phyloP scores from a whole-genome alignment of 768 basidiomycete genomes.

The Lactarius sp. region DNA sequence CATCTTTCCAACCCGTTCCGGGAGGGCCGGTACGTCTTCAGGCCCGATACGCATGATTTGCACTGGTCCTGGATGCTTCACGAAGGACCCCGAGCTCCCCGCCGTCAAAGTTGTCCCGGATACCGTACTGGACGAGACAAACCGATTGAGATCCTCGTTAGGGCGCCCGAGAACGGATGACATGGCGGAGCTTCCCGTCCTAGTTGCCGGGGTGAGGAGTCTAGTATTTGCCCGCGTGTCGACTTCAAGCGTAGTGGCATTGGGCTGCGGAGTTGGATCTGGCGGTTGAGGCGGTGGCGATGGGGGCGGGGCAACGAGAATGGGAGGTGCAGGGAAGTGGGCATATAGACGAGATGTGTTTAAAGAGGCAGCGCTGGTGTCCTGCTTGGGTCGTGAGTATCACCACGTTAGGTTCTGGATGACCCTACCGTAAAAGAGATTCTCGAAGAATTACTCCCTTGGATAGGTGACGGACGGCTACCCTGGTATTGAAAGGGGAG shows the following conservation, averaged over 20 bases:
- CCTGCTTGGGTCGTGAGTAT: conserved; percentile 44
- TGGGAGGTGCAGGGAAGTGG: conserved; percentile 32
- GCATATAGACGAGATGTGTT: conserved; percentile 31
- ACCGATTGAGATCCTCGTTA: conserved; percentile 77
- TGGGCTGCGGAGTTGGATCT: conserved; percentile 13
- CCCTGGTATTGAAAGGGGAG: not conserved
- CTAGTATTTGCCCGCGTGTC: conserved; percentile 3
- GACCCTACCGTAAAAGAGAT: conserved; percentile 1
- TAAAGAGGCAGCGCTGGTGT: conserved; percentile 43
- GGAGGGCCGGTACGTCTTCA: conserved; percentile 65
- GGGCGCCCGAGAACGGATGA: conserved; percentile 47
- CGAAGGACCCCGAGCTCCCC: conserved; percentile 73
- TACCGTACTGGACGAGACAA: conserved; percentile 84
- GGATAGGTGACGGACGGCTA: not conserved
- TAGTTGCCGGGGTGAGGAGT: conserved; percentile 23
- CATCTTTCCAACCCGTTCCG: conserved; percentile 71
- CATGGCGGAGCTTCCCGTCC: conserved; percentile 41
- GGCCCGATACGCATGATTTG: conserved; percentile 80
- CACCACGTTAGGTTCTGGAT: not conserved
- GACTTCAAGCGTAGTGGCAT: not conserved
- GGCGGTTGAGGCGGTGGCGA: conserved; percentile 26
- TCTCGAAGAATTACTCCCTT: not conserved
- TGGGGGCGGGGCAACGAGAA: conserved; percentile 25
- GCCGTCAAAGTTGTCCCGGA: conserved; percentile 68
- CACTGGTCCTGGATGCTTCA: conserved; percentile 75